Percentiles rank a stretch among this genome's conserved stretches.
Conservation (phyloP, 768 basidiomycete genomes). For the Neoboletus subvelutipes region DNA sequence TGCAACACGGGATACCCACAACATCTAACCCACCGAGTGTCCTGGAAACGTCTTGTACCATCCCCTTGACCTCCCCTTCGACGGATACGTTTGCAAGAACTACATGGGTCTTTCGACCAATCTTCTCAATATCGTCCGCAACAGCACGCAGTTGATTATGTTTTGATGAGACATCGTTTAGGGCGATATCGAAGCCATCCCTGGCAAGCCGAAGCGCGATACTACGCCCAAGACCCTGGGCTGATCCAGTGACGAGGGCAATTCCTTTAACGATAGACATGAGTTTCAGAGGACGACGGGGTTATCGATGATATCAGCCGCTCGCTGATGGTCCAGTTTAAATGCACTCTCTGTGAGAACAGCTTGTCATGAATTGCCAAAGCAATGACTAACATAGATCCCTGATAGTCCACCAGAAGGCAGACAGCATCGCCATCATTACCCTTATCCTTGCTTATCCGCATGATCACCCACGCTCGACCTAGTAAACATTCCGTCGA, state of each 20-base stretch:
- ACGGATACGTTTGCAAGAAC: constrained; percentile 14
- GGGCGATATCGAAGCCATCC: constrained; percentile 29
- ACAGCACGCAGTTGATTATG: constrained; percentile 7
- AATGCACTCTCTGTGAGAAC: not conserved
- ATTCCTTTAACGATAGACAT: constrained; percentile 26
- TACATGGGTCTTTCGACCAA: constrained; percentile 15
- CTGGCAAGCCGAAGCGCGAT: constrained; percentile 20
- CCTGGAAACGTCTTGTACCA: not conserved
- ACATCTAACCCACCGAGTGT: constrained; percentile 9
- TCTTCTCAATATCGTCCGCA: constrained; percentile 8
- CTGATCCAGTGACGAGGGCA: constrained; percentile 32
- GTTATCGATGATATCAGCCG: no score
- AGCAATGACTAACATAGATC: not conserved
- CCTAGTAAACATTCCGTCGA: not conserved
- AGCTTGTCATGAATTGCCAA: not conserved
- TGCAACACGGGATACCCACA: not conserved
- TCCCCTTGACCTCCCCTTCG: constrained; percentile 6
- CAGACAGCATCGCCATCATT: not conserved
- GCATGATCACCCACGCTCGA: not conserved
- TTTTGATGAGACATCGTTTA: constrained; percentile 29
- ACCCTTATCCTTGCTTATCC: not conserved
- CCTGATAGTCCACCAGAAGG: not conserved
- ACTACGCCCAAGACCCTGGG: constrained; percentile 29
- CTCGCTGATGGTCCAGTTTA: not conserved
- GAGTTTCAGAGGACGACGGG: not conserved